phyloP scores from a whole-genome alignment of 2,329 filamentous ascomycete genomes.

The Trichothecium roseum region DNA sequence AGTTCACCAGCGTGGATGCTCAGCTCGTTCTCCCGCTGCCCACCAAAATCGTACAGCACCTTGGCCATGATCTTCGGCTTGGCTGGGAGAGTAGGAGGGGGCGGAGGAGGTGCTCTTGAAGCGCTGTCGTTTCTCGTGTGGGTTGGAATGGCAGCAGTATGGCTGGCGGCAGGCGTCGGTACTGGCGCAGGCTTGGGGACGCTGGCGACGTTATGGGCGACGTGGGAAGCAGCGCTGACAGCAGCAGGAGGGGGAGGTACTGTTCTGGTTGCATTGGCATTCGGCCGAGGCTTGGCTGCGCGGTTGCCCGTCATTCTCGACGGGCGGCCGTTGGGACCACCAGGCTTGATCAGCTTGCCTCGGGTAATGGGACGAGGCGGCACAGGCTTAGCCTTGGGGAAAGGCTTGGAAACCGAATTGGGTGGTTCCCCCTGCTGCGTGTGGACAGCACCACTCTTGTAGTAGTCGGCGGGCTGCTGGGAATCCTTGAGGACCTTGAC shows the following conservation, averaged over 20 bases:
- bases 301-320: constrained; percentile 54
- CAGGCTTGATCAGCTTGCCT: constrained; percentile 84
- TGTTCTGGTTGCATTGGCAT: constrained; percentile 17
- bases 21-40: constrained; percentile 77
- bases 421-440: constrained; percentile 76
- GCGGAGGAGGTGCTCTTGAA: constrained; percentile 50
- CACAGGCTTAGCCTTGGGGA: constrained; percentile 77
- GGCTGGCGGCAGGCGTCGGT: constrained; percentile 18
- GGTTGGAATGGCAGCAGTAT: constrained; percentile 22
- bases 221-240: constrained; percentile 15
- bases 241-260: constrained; percentile 24
- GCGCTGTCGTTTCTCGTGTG: constrained; percentile 44
- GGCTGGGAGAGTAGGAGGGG: constrained; percentile 53
- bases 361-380: constrained; percentile 84
- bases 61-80: constrained; percentile 69
- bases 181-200: constrained; percentile 16
- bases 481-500: constrained; percentile 91
- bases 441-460: constrained; percentile 90
- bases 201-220: constrained; percentile 9
- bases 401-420: constrained; percentile 72
- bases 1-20: constrained; percentile 70
- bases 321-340: constrained; percentile 72
- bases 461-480: constrained; percentile 64
- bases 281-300: constrained; percentile 31
- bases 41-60: constrained; percentile 85